Evolutionary conservation across 2,329 filamentous ascomycete species (phyloP), one percentile per base, ranked within the genome.

Genomic region (Aspergillus hortae): DNA sequence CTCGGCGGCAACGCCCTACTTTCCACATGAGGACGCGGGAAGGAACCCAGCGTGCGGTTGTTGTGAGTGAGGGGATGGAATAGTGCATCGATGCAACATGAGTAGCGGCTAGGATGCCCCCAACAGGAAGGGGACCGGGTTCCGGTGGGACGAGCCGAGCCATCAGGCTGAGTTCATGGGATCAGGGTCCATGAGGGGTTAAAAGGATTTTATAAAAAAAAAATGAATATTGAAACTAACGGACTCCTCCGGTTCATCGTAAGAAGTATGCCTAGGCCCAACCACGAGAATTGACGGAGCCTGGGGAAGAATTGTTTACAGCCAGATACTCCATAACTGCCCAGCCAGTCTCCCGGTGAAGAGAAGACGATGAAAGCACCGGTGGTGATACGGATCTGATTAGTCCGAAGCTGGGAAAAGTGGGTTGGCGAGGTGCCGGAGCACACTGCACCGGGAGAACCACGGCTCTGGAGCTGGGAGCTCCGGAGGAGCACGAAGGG

Each of bases 391-490:
- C 43, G 48, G 44, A 52, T 42, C 14, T 48, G 44, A 48, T 49
- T 55, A 45, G 47, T 32, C 43, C 42, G 51, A 46, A 17, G 32
- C 17, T 12, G 44, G 44, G 46, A 42, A 41, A 49, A 47, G 54
- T 56, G 52, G 56, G 54, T 51, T 54, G 44, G 33, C 49, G 30
- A 36, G 45, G 49, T 48, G 45, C 53, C 67, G 67, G 67, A 68
- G 66, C 64, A 69, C 66, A 52, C 63, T 69, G 65, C 54, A 58
- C 67, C 67, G 67, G 53, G 44, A 48, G 49, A 51, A 49, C 45
- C 48, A 43, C 38, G 23, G 23, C 25, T 4, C 19, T 12, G 40
- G 17, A 42, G 40, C 19, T 42, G 40, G 40, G 40, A 23, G 40
- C 21, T 21, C 14, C 14, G 23, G 19, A 38, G 43, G 43, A 27